Evolutionary conservation across 1,139 yeast species (phyloP), one percentile per base, ranked within the genome.

Genomic region (Suhomyces panamericanus): DNA sequence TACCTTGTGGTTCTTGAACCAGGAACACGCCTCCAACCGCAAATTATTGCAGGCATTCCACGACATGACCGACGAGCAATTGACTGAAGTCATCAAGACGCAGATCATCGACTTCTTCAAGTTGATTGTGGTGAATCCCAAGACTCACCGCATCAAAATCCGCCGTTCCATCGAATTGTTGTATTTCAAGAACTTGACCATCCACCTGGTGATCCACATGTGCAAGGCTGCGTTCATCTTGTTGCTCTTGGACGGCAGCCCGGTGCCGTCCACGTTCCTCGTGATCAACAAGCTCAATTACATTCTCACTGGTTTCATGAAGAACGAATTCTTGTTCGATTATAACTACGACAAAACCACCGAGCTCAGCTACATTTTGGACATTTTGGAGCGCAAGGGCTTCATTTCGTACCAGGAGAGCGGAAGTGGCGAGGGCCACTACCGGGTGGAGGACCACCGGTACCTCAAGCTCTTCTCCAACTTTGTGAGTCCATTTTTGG

Each of bases 261-360:
- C 56, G 16, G 49, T 55, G 14, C 17, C 32, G 16, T 40, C 45
- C 27, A 46, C 46, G 16, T 57, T 59, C 39, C 47, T 52, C 30
- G 53, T 55, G 28, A 56, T 71, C 42, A 60, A 61, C 46, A 60
- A 64, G 52, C 51, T 69, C 29, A 63, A 57, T 49, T 64, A 69
- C 49, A 66, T 72, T 20, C 57, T 73, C 39, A 70, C 74, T 1
- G 71, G 73, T 2, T 65, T 73, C 45, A 58, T 73, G 47, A 73
- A 73, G 53, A 68, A 66, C 50, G 79, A 74, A 54, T 74, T 74
- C 50, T 64, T 74, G 49, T 72, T 74, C 52, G 79, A 74, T 49
- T 69, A 73, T 56, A 66, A 72, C 53, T 63, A 62, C 43, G 68
- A 70, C 48, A 52, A 55, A 27, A 56, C 66, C 41, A 66, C 64